phyloP scores from a whole-genome alignment of 2,329 filamentous ascomycete genomes.

The Diplodia seriata region DNA sequence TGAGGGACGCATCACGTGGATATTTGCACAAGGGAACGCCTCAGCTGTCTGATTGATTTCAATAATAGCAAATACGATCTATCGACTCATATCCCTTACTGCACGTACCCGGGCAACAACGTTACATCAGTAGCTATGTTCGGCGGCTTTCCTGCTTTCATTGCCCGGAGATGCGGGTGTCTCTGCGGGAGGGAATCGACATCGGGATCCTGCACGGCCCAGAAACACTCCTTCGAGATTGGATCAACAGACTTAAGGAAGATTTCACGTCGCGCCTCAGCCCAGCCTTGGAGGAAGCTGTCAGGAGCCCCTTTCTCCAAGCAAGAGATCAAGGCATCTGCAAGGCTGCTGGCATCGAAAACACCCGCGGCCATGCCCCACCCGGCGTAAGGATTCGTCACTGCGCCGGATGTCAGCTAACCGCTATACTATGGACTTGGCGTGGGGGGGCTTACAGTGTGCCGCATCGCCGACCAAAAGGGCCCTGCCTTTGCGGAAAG shows the following conservation, averaged over 20 bases:
- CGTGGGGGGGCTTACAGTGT: constrained; percentile 40
- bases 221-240: constrained; percentile 31
- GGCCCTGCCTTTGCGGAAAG: constrained; percentile 44
- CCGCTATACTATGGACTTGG: not conserved
- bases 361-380: constrained; percentile 46
- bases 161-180: constrained; percentile 38
- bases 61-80: not conserved
- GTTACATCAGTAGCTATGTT: constrained; percentile 41
- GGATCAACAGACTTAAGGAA: constrained; percentile 47
- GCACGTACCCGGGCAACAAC: constrained; percentile 37
- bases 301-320: constrained; percentile 37
- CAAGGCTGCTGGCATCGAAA: constrained; percentile 44
- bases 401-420: constrained; percentile 32
- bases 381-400: constrained; percentile 49
- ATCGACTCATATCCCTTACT: constrained; percentile 34
- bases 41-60: not conserved
- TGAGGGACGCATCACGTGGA: not conserved
- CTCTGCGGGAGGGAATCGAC: constrained; percentile 37
- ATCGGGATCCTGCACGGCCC: constrained; percentile 39
- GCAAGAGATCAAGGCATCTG: constrained; percentile 40
- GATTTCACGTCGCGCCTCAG: constrained; percentile 43
- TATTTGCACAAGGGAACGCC: not conserved
- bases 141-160: constrained; percentile 43
- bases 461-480: constrained; percentile 51
- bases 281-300: constrained; percentile 46